These are phyloP conservation scores for Penstemon davidsonii DNA, from an alignment of 257 asterid genomes.

Conservation along the genomic window DNA sequence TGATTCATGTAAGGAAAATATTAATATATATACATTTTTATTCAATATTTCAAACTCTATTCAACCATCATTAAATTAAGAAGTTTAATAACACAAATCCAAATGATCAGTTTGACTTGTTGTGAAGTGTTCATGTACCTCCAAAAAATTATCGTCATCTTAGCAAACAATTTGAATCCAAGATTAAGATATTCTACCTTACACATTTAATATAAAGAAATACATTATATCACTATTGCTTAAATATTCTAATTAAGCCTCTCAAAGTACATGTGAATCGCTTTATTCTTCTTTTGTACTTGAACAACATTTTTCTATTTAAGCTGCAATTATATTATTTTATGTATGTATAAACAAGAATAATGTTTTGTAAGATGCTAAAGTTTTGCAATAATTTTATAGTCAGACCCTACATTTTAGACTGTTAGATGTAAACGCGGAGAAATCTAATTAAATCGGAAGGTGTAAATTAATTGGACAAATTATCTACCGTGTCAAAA, in stretches of 20 bases:
- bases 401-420: slow-evolving; percentile 24
- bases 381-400: slow-evolving; percentile 16
- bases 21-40: background rate
- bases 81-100: no score
- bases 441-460: background rate
- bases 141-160: no score
- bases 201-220: slow-evolving; percentile 21
- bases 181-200: slow-evolving; percentile 40
- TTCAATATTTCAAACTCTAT: background rate
- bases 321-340: background rate
- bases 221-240: background rate
- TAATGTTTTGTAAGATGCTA: slow-evolving; percentile 9
- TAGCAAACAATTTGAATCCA: slow-evolving; percentile 14
- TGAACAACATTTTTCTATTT: no score
- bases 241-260: background rate
- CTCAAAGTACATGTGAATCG: slow-evolving; percentile 24
- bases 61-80: background rate
- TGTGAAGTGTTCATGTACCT: background rate
- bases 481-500: no score
- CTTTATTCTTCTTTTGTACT: background rate
- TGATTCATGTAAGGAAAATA: no score
- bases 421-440: slow-evolving; percentile 19
- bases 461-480: no score
- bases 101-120: no score
- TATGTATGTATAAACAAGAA: background rate